Percentiles rank a stretch among this genome's conserved stretches.
phyloP scores from a whole-genome alignment of 257 asterid species.

The Knoxia roxburghii region DNA sequence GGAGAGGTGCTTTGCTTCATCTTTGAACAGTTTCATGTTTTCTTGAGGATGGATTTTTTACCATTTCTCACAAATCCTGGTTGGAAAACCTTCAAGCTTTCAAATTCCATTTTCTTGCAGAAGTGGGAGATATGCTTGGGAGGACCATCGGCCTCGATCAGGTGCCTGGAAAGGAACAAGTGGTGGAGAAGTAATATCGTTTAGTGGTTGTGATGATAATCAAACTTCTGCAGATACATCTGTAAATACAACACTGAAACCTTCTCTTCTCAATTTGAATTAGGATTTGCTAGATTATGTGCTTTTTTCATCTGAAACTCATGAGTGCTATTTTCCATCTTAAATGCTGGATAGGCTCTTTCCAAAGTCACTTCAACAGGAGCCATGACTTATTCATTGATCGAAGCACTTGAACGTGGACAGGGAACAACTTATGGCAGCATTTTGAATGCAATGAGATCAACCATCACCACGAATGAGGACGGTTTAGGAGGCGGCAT shows the following conservation, averaged over 20 bases:
- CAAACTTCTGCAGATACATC: slow-evolving; percentile 88
- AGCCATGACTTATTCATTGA: slow-evolving; percentile 92
- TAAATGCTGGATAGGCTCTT: slow-evolving; percentile 48
- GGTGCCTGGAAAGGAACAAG: slow-evolving; percentile 95
- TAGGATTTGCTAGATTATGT: background rate
- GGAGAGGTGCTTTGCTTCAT: slow-evolving; percentile 62
- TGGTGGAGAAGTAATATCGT: slow-evolving; percentile 94
- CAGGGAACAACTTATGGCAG: slow-evolving; percentile 79
- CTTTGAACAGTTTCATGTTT: background rate
- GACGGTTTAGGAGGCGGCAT: slow-evolving; percentile 43
- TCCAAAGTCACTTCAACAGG: slow-evolving; percentile 91
- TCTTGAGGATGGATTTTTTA: background rate
- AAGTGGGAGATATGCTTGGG: slow-evolving; percentile 76
- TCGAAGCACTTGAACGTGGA: slow-evolving; percentile 82
- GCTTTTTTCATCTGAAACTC: background rate
- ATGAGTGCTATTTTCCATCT: background rate
- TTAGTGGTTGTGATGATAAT: slow-evolving; percentile 93
- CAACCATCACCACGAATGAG: slow-evolving; percentile 50
- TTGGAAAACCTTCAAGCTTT: background rate
- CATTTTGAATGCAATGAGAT: slow-evolving; percentile 69
- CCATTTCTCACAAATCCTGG: background rate
- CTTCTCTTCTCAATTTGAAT: background rate
- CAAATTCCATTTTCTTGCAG: slow-evolving; percentile 26
- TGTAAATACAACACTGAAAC: slow-evolving; percentile 30
- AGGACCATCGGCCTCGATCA: slow-evolving; percentile 90